Conservation (phyloP, 768 basidiomycete genomes). For the Hypholoma fasciculare region DNA sequence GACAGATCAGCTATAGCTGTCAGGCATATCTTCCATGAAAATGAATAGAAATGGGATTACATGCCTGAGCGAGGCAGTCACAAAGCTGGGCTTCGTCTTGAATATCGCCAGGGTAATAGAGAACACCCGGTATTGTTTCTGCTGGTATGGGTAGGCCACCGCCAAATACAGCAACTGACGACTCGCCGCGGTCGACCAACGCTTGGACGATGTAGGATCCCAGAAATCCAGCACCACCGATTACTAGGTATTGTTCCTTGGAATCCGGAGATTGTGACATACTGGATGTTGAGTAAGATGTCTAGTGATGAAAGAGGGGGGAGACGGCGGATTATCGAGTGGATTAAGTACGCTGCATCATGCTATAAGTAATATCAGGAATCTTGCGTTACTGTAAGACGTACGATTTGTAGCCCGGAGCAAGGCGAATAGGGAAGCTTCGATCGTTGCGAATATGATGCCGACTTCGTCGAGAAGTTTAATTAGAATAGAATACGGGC, state of each 20-base stretch:
- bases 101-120: slow-evolving; percentile 51
- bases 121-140: slow-evolving; percentile 12
- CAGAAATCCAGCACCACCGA: slow-evolving; percentile 53
- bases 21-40: not conserved
- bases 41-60: slow-evolving; percentile 7
- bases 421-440: too few relatives aligned
- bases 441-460: too few relatives aligned
- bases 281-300: too few relatives aligned
- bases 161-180: slow-evolving; percentile 47
- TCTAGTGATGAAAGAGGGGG: too few relatives aligned
- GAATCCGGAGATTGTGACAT: too few relatives aligned
- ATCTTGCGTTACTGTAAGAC: too few relatives aligned
- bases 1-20: not conserved
- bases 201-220: slow-evolving; percentile 52
- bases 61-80: slow-evolving; percentile 39
- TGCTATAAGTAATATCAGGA: too few relatives aligned
- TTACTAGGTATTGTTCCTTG: slow-evolving; percentile 40
- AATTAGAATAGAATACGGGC: too few relatives aligned
- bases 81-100: slow-evolving; percentile 39
- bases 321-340: too few relatives aligned
- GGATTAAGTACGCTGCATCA: too few relatives aligned
- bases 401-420: too few relatives aligned
- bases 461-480: too few relatives aligned
- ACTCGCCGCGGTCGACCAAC: slow-evolving; percentile 39
- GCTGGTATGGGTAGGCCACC: slow-evolving; percentile 46